A percentile compares a stretch with the other conserved stretches of the same genome.
Conservation (phyloP, 495 filamentous ascomycete species). For the Daldinia vernicosa region DNA sequence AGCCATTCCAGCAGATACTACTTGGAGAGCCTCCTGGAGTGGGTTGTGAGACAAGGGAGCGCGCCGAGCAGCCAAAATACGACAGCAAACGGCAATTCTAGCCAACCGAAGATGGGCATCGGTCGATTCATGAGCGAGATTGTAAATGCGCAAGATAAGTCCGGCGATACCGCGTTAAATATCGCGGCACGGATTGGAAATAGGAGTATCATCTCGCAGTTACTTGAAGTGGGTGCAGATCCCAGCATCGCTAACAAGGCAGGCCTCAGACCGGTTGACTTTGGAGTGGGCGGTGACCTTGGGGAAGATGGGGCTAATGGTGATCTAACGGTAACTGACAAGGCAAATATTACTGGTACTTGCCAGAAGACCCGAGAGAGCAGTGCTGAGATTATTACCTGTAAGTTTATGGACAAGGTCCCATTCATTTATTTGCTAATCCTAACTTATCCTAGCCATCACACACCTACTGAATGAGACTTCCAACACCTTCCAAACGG, state of each 20-base stretch:
- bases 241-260: slow-evolving; percentile 87
- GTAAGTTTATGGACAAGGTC: slow-evolving; percentile 56
- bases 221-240: slow-evolving; percentile 92
- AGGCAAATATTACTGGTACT: slow-evolving; percentile 47
- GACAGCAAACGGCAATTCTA: slow-evolving; percentile 40
- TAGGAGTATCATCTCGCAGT: slow-evolving; percentile 87
- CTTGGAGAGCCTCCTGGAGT: slow-evolving; percentile 90
- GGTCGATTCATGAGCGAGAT: slow-evolving; percentile 94
- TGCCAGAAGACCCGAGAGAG: slow-evolving; percentile 62
- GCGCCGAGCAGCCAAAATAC: slow-evolving; percentile 65
- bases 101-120: slow-evolving; percentile 75
- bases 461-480: slow-evolving; percentile 77
- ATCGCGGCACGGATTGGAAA: slow-evolving; percentile 91
- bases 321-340: slow-evolving; percentile 37
- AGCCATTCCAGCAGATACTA: slow-evolving; percentile 89
- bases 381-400: slow-evolving; percentile 74
- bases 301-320: slow-evolving; percentile 57
- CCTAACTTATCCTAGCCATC: slow-evolving; percentile 62
- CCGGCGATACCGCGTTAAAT: slow-evolving; percentile 93
- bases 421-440: background rate
- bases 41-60: slow-evolving; percentile 85
- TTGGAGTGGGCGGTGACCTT: slow-evolving; percentile 78
- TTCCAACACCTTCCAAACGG: slow-evolving; percentile 75
- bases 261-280: slow-evolving; percentile 85
- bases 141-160: slow-evolving; percentile 90